Evolutionary conservation across 2,329 filamentous ascomycete genomes (phyloP).

Genomic region (Talaromyces sp.): DNA sequence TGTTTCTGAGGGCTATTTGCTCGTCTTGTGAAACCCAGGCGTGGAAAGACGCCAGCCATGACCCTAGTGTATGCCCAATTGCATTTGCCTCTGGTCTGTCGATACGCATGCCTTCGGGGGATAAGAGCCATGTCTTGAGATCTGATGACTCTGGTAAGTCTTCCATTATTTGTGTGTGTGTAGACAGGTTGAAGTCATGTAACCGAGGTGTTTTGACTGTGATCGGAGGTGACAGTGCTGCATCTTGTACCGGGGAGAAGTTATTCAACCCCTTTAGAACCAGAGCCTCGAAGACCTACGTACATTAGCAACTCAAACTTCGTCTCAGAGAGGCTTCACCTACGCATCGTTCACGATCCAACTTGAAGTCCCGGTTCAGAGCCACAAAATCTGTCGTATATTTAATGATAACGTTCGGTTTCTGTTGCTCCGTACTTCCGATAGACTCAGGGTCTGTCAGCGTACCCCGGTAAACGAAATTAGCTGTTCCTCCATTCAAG

Average conservation of each 20-base stretch:
- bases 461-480: conserved; percentile 12
- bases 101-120: neutral
- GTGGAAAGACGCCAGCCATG: conserved; percentile 13
- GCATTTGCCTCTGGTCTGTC: conserved; percentile 2
- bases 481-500: conserved; percentile 15
- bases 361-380: conserved; percentile 13
- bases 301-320: neutral
- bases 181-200: neutral
- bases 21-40: conserved; percentile 4
- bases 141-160: conserved; percentile 7
- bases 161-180: conserved; percentile 15
- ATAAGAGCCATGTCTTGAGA: conserved; percentile 15
- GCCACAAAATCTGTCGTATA: conserved; percentile 17
- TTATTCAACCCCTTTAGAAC: conserved; percentile 1
- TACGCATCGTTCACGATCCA: conserved; percentile 13
- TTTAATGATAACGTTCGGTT: conserved; percentile 8
- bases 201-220: conserved; percentile 14
- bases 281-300: conserved; percentile 10
- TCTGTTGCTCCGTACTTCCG: neutral
- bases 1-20: neutral
- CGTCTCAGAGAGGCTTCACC: neutral
- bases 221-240: neutral
- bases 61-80: conserved; percentile 13
- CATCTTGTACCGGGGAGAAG: conserved; percentile 1
- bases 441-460: neutral